phyloP scores from a whole-genome alignment of 208 protist species.

The Trypanosoma melophagium region DNA sequence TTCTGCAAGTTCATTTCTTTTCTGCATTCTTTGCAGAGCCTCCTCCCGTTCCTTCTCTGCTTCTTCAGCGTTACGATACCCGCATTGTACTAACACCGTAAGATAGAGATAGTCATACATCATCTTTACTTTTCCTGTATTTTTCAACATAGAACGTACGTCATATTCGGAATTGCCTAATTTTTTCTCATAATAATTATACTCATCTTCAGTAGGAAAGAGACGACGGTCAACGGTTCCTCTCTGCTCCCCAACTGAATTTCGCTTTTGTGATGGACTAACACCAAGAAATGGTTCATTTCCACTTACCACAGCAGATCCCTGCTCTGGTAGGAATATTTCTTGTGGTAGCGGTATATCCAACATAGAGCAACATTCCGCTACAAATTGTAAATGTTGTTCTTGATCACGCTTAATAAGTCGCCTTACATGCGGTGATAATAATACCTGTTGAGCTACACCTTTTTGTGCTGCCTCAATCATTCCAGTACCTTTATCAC shows the following conservation, averaged over 20 bases:
- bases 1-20: neutral
- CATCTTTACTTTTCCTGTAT: constrained; percentile 53
- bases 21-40: constrained; percentile 7
- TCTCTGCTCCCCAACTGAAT: constrained; percentile 25
- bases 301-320: neutral
- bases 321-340: constrained; percentile 35
- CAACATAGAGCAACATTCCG: constrained; percentile 70
- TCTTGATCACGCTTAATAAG: constrained; percentile 58
- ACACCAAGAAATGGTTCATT: constrained; percentile 3
- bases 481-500: neutral
- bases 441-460: constrained; percentile 47
- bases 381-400: constrained; percentile 81
- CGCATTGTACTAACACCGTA: constrained; percentile 63
- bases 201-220: constrained; percentile 55
- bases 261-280: neutral
- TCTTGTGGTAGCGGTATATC: constrained; percentile 58
- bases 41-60: neutral
- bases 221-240: constrained; percentile 65
- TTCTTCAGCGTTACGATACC: constrained; percentile 42
- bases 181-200: constrained; percentile 70
- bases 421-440: constrained; percentile 43
- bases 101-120: constrained; percentile 73
- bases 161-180: constrained; percentile 63
- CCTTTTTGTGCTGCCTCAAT: constrained; percentile 49
- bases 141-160: constrained; percentile 43